Conservation (phyloP, 1,284 basidiomycete genomes). For the Pseudomicrostroma phylloplanum region DNA sequence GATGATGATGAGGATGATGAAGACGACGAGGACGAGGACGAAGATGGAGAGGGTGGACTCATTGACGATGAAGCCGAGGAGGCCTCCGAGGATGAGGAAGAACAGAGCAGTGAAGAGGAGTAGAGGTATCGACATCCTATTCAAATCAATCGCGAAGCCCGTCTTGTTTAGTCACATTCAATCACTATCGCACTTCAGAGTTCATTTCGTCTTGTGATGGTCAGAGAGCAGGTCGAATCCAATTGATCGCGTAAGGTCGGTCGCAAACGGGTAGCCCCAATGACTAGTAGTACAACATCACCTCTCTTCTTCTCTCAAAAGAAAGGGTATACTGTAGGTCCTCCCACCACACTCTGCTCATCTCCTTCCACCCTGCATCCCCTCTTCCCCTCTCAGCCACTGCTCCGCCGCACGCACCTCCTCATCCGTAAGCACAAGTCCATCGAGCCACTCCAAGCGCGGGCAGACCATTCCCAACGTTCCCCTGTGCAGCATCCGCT, state of each 20-base stretch:
- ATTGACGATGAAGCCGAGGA: constrained; percentile 6
- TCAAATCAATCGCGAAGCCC: no score
- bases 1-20: constrained; percentile 7
- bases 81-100: background rate
- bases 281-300: no score
- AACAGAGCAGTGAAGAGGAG: constrained; percentile 3
- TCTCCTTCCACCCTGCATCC: background rate
- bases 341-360: background rate
- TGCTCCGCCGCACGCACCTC: constrained; percentile 37
- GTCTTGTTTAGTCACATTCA: no score
- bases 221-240: no score
- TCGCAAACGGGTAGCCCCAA: no score
- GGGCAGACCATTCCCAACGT: constrained; percentile 45
- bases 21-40: constrained; percentile 15
- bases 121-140: no score
- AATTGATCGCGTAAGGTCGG: no score
- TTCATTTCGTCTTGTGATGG: no score
- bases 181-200: no score
- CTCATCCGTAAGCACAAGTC: constrained; percentile 30
- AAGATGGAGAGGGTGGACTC: constrained; percentile 1
- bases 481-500: constrained; percentile 41
- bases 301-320: no score
- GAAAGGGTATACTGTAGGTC: no score
- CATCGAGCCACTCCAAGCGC: constrained; percentile 43
- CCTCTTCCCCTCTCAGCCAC: constrained; percentile 14